Percentiles rank a stretch among this genome's conserved stretches.
Evolutionary conservation across 2,329 filamentous ascomycete genomes (phyloP).

Genomic region (Clonostachys byssicola): DNA sequence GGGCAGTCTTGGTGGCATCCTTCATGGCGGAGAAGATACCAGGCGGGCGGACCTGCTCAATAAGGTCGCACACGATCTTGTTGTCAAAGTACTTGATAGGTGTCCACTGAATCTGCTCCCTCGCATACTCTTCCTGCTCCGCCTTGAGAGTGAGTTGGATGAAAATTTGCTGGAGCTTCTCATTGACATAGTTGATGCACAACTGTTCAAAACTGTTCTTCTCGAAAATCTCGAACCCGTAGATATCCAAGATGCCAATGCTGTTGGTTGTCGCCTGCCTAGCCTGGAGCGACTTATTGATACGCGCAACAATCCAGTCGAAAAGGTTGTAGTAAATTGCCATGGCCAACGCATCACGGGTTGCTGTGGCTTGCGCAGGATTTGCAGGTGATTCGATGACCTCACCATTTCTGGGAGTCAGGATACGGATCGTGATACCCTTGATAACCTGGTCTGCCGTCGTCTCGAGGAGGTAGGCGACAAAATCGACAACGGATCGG

Average conservation of each 20-base stretch:
- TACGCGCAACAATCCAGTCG: conserved; percentile 93
- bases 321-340: conserved; percentile 98
- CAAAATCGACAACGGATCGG: conserved; percentile 87
- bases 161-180: conserved; percentile 98
- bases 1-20: conserved; percentile 96
- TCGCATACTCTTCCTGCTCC: conserved; percentile 94
- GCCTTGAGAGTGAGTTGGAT: conserved; percentile 96
- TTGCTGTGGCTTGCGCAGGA: conserved; percentile 77
- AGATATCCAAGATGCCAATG: conserved; percentile 97
- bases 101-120: conserved; percentile 97
- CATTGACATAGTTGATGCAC: conserved; percentile 99
- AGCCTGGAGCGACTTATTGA: conserved; percentile 84
- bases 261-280: conserved; percentile 73
- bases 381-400: conserved; percentile 77
- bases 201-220: conserved; percentile 99
- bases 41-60: conserved; percentile 84
- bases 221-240: conserved; percentile 98
- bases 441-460: conserved; percentile 76
- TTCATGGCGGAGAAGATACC: conserved; percentile 95
- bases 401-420: conserved; percentile 65
- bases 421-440: conserved; percentile 82
- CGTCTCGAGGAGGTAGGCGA: conserved; percentile 90
- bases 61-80: conserved; percentile 96
- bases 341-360: conserved; percentile 87
- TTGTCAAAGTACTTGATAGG: conserved; percentile 99